phyloP scores from a whole-genome alignment of 805 yeast genomes.

The Kodamaea sagamina region DNA sequence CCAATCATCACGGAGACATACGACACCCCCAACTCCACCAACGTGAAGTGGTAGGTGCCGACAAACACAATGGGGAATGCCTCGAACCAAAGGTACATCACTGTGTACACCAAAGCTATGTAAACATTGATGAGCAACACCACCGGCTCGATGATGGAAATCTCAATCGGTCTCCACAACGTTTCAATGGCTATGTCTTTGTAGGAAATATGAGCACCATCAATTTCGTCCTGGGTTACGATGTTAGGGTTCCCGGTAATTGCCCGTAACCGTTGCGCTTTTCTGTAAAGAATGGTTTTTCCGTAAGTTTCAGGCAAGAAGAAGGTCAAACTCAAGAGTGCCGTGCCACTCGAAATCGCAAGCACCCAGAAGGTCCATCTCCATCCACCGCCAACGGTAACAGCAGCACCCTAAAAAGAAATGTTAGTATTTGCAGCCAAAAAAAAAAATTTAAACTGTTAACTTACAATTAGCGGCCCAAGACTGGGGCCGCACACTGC shows the following conservation, averaged over 20 bases:
- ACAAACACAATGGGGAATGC: conserved; percentile 58
- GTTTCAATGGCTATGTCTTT: conserved; percentile 26
- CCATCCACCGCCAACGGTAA: conserved; percentile 49
- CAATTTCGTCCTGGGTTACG: conserved; percentile 41
- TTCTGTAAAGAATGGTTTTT: conserved; percentile 46
- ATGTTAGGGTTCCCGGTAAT: conserved; percentile 50
- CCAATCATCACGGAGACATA: conserved; percentile 53
- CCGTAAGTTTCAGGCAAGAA: conserved; percentile 52
- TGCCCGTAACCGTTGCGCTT: conserved; percentile 49
- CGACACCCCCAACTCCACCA: conserved; percentile 49
- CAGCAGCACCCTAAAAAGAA: conserved; percentile 49
- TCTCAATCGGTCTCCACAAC: conserved; percentile 51
- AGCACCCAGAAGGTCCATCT: conserved; percentile 58
- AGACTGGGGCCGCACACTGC: conserved; percentile 56
- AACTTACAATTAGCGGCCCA: conserved; percentile 51
- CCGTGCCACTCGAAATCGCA: conserved; percentile 41
- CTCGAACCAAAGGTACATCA: conserved; percentile 59
- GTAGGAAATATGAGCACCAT: conserved; percentile 24
- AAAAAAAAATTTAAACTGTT: no score
- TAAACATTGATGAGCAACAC: conserved; percentile 55
- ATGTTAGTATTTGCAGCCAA: conserved; percentile 57
- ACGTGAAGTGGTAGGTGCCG: conserved; percentile 48
- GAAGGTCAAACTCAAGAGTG: conserved; percentile 35
- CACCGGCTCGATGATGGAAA: conserved; percentile 55
- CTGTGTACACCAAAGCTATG: conserved; percentile 53